phyloP scores from a whole-genome alignment of 1,139 yeast species.

The Tardiomyces digboiensis region DNA sequence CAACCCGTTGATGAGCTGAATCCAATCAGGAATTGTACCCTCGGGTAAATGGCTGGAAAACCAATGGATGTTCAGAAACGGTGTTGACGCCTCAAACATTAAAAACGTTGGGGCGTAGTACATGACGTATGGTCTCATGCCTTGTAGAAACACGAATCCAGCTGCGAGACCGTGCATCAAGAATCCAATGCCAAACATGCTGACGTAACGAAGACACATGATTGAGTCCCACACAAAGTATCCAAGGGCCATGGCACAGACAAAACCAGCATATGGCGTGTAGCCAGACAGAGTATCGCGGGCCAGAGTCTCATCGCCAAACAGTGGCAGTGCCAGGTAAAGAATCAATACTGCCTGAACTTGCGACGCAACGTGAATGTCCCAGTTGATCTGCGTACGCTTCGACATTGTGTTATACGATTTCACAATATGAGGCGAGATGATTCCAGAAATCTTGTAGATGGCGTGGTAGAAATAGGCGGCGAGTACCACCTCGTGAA shows the following conservation, averaged over 20 bases:
- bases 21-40: conserved; percentile 37
- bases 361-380: conserved; percentile 84
- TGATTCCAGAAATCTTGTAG: conserved; percentile 33
- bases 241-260: conserved; percentile 64
- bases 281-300: conserved; percentile 47
- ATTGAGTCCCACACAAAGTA: conserved; percentile 89
- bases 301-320: conserved; percentile 45
- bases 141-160: conserved; percentile 56
- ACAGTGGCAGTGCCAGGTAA: conserved; percentile 45
- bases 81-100: conserved; percentile 85
- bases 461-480: conserved; percentile 36
- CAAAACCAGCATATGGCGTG: conserved; percentile 67
- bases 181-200: conserved; percentile 73
- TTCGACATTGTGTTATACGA: conserved; percentile 38
- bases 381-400: conserved; percentile 59
- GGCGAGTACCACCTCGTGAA: conserved; percentile 43
- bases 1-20: conserved; percentile 60
- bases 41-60: conserved; percentile 67
- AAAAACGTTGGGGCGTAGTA: conserved; percentile 82
- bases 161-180: conserved; percentile 83
- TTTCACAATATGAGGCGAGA: conserved; percentile 40
- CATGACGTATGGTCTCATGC: conserved; percentile 63
- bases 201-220: conserved; percentile 51
- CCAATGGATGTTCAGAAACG: conserved; percentile 91
- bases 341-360: conserved; percentile 63